Percentiles rank a stretch among this genome's conserved stretches.
Evolutionary conservation across 352 stramenopile species (phyloP).

Genomic region (Aphanomyces astaci): DNA sequence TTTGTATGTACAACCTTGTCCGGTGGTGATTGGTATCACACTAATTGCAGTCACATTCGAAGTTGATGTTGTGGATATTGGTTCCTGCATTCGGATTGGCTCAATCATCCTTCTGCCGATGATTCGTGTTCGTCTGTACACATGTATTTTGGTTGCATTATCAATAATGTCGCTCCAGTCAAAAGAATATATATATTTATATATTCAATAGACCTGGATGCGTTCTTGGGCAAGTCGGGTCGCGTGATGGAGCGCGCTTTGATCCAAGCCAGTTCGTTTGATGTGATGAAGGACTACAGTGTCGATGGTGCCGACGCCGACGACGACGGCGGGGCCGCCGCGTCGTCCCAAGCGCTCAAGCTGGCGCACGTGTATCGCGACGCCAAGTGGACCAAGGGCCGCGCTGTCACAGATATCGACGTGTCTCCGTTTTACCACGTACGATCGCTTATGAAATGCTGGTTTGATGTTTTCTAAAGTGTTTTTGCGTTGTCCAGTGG

Average conservation of each 20-base stretch:
- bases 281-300: conserved; percentile 80
- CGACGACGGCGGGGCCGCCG: conserved; percentile 47
- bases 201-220: conserved; percentile 61
- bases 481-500: too few relatives aligned
- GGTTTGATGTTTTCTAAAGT: too few relatives aligned
- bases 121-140: too few relatives aligned
- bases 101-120: too few relatives aligned
- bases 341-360: conserved; percentile 55
- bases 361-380: conserved; percentile 62
- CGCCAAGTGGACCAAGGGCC: conserved; percentile 73
- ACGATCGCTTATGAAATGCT: conserved; percentile 63
- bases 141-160: too few relatives aligned
- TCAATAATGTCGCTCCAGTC: too few relatives aligned
- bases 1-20: too few relatives aligned
- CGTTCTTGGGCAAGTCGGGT: conserved; percentile 67
- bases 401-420: conserved; percentile 75
- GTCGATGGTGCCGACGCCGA: conserved; percentile 36
- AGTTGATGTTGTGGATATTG: not conserved
- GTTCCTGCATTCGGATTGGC: too few relatives aligned
- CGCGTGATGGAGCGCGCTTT: conserved; percentile 73
- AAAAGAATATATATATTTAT: too few relatives aligned
- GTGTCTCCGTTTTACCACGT: conserved; percentile 78
- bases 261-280: conserved; percentile 64
- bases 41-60: too few relatives aligned
- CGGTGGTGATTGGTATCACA: too few relatives aligned